These are phyloP conservation scores for Ormosia semicastrata DNA, from an alignment of 306 rosid species.

Conservation along the genomic window DNA sequence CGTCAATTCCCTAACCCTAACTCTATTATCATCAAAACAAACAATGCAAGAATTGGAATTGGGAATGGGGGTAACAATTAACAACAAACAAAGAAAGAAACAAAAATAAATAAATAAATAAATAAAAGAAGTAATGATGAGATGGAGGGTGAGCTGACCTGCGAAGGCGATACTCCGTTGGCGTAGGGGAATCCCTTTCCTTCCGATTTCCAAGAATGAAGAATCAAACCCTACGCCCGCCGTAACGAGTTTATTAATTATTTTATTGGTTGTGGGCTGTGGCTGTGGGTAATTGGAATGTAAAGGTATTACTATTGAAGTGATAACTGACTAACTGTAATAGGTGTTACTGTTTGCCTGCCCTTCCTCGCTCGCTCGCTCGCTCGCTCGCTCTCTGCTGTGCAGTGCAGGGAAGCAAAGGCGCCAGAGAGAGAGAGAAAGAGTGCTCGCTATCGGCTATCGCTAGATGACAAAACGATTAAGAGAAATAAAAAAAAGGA, in stretches of 20 bases:
- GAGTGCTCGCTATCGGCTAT: too few relatives aligned
- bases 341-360: too few relatives aligned
- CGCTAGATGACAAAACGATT: neutral
- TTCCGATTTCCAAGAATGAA: too few relatives aligned
- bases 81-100: too few relatives aligned
- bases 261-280: too few relatives aligned
- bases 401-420: slow-evolving; percentile 18
- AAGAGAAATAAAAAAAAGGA: slow-evolving; percentile 4
- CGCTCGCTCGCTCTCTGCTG: slow-evolving; percentile 28
- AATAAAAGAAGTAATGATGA: neutral
- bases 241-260: too few relatives aligned
- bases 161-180: slow-evolving; percentile 44
- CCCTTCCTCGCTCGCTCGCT: neutral
- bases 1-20: slow-evolving; percentile 64
- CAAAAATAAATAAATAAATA: too few relatives aligned
- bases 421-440: slow-evolving; percentile 11
- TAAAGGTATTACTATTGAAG: too few relatives aligned
- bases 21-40: neutral
- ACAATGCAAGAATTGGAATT: neutral
- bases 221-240: neutral
- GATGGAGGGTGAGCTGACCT: slow-evolving; percentile 9
- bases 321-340: too few relatives aligned
- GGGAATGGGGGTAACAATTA: too few relatives aligned
- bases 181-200: neutral
- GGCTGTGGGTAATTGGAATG: too few relatives aligned